Base-by-base conservation (phyloP, 2,329 filamentous ascomycete species). In the Daldinia sp. region DNA sequence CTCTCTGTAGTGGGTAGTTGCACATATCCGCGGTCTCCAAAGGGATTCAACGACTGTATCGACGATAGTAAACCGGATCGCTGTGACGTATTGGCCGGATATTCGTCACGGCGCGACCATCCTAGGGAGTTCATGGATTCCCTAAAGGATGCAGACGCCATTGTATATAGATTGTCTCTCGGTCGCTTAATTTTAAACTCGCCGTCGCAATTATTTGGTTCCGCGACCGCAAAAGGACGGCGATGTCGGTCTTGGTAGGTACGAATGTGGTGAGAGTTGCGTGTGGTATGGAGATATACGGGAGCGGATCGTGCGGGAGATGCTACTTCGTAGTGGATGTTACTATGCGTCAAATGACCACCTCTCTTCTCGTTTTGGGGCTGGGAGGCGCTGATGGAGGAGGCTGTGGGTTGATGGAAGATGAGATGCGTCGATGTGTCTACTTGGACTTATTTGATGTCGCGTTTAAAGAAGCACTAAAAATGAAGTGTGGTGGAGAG, bases 121-220 rank as follows among this genome's bases (percentile, higher is more conserved):
- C 95, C 95, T 73, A 98, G 80, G 62, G 93, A 95, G 83, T 92
- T 96, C 84, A 98, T 93, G 19, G 92, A 96, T 79, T 97, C 93
- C 76, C 94, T 88, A 78, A 99, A 98, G 47, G 92, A 92, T 70
- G 88, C 83, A 69, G 93, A 94, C 64, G 94, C 91, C 94, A 97
- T 97, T 66, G 63, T 77, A 61, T 55, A 54, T 45, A 25, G 23
- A n/a, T n/a, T 55, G 11, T 21, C 52, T 41, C 35, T 32, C 53
- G 17, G 45, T 23, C 59, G 21, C 15, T 39, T 21, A 17, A 47
- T 2, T 48, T 30, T 25, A 58, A 53, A 25, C 60, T 63, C 53
- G 57, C 51, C 48, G 43, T 64, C 43, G 51, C 13, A 55, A 39
- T 48, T 54, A n/a, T 55, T 30, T 30, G 56, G 53, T 55, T 15